These are phyloP conservation scores for Catunica adiposa DNA, from an alignment of 2,329 filamentous ascomycete species.

Conservation along the genomic window DNA sequence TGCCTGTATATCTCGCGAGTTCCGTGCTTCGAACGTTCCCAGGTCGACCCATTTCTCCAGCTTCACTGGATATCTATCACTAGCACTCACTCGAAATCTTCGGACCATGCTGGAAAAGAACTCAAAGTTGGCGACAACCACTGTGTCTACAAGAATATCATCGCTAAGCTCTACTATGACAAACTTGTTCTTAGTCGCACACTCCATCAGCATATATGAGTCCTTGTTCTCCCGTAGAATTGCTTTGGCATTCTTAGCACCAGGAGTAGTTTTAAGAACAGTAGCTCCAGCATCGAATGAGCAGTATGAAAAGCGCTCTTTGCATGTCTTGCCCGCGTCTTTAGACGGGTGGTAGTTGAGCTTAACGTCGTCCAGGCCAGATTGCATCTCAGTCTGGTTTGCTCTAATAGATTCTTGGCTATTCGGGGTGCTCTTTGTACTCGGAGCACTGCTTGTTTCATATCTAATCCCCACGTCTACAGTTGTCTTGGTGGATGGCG, in stretches of 20 bases:
- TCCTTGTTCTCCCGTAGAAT: slow-evolving; percentile 95
- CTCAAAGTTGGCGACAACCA: slow-evolving; percentile 96
- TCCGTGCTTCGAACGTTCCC: slow-evolving; percentile 78
- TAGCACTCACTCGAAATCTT: slow-evolving; percentile 78
- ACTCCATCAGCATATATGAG: slow-evolving; percentile 93
- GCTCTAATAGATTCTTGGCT: neutral
- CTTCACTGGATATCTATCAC: slow-evolving; percentile 88
- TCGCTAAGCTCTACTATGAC: slow-evolving; percentile 89
- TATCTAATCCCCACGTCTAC: neutral
- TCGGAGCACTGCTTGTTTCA: neutral
- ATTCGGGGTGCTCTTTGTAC: neutral
- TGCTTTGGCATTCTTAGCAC: slow-evolving; percentile 74
- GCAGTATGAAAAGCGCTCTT: slow-evolving; percentile 92
- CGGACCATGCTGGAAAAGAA: slow-evolving; percentile 98
- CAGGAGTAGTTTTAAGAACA: slow-evolving; percentile 72
- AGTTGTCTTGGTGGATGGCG: neutral
- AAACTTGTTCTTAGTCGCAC: slow-evolving; percentile 74
- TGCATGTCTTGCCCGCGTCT: slow-evolving; percentile 92
- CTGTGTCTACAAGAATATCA: slow-evolving; percentile 70
- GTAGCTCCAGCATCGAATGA: slow-evolving; percentile 95
- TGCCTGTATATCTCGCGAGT: slow-evolving; percentile 83
- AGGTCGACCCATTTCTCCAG: slow-evolving; percentile 79
- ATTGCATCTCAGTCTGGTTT: neutral
- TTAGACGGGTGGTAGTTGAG: slow-evolving; percentile 49
- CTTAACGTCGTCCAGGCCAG: slow-evolving; percentile 3